Conservation (phyloP, 345 rosid species). For the Sonneratia alba region DNA sequence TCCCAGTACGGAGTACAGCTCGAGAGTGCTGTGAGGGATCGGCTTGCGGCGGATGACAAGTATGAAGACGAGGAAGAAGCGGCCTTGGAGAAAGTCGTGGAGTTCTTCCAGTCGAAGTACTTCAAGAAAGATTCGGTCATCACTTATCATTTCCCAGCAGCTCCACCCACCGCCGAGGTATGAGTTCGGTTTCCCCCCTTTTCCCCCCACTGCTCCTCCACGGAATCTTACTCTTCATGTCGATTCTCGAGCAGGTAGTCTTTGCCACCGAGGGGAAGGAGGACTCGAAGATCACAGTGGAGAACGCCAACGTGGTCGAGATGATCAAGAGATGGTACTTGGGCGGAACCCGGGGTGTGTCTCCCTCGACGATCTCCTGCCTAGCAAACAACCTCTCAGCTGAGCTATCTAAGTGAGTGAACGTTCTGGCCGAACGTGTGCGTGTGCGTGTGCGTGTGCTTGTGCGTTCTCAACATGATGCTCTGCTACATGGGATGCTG, state of each 20-base stretch:
- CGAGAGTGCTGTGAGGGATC: constrained; percentile 73
- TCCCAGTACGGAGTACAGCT: constrained; percentile 87
- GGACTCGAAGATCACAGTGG: constrained; percentile 45
- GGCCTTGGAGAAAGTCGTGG: constrained; percentile 64
- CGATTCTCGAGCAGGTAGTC: constrained; percentile 31
- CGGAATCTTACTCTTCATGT: neutral
- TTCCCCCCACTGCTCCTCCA: neutral
- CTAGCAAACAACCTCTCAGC: constrained; percentile 46
- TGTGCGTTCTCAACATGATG: neutral
- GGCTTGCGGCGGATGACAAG: constrained; percentile 70
- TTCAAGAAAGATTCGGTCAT: constrained; percentile 60
- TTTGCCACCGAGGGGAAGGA: constrained; percentile 60
- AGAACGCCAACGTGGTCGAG: constrained; percentile 62
- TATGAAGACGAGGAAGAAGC: constrained; percentile 91
- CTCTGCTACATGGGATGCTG: too few relatives aligned
- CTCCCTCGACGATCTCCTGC: constrained; percentile 38
- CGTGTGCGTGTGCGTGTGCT: neutral
- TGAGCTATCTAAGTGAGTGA: constrained; percentile 17
- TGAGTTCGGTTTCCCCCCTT: neutral
- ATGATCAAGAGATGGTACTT: constrained; percentile 88
- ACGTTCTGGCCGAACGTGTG: neutral
- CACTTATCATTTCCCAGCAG: constrained; percentile 60
- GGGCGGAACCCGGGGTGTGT: constrained; percentile 67
- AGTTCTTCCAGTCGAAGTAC: constrained; percentile 83
- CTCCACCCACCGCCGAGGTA: constrained; percentile 50